Base-by-base conservation (phyloP, 768 basidiomycete species). In the Peribolospora baueri region DNA sequence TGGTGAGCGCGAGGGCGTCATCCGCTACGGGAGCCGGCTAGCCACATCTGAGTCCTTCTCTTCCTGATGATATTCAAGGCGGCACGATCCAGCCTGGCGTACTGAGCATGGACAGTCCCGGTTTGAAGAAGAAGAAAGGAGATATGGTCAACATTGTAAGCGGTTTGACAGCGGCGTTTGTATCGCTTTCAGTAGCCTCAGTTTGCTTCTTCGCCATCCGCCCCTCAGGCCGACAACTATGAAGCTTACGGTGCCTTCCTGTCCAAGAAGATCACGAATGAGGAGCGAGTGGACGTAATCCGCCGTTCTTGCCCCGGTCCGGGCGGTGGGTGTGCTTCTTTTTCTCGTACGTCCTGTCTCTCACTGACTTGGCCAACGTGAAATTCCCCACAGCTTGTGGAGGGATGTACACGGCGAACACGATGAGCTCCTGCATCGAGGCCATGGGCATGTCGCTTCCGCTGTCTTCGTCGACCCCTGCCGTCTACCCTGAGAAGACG, bases 371-470 rank as follows among this genome's bases (percentile, higher is more conserved):
- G 37, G 45, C 46, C 14, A 45, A 45, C 43, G 6, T 10, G 46
- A 25, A 48, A 36, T 13, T 25, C 25, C 25, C 25, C 25, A 25
- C 25, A 25, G 25, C 25, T 25, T 49, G 46, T 25, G 48, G 46
- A 7, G 57, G 60, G 1, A 56, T 57, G 51, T 56, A 51, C 57
- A 78, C 77, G 7, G 84, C 85, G 42, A 87, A 87, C 62, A 86
- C 84, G 0, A 86, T 87, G 84, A 82, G 81, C 58, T 79, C 81
- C 46, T 79, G 75, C 13, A 71, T 88, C 40, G 85, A 87, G 65
- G 82, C 77, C 5, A 72, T 90, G 54, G 86, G 85, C 37, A 79
- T 90, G 72, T 82, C 82, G 9, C 69, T 87, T 49, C 85, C 11
- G n/a, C 8, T 53, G 43, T n/a, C 36, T 41, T 51, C 50, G 50